phyloP scores from a whole-genome alignment of 257 asterid genomes.

The Penstemon barbatus region DNA sequence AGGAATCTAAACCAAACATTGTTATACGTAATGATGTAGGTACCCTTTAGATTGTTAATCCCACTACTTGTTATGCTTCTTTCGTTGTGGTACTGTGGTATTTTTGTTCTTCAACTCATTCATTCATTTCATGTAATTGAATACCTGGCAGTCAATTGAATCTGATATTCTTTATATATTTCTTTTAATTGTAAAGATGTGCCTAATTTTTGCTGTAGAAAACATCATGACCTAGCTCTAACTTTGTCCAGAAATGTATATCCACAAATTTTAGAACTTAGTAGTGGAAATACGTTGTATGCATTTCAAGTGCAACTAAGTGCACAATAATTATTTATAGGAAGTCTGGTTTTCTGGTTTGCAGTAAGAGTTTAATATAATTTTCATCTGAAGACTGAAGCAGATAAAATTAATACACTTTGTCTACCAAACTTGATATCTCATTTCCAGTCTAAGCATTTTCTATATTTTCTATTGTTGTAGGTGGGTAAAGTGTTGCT shows the following conservation, averaged over 20 bases:
- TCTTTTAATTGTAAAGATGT: neutral
- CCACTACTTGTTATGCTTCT: conserved; percentile 6
- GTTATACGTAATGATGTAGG: conserved; percentile 91
- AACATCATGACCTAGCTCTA: neutral
- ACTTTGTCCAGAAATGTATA: neutral
- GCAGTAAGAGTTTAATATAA: conserved; percentile 3
- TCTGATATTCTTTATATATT: neutral
- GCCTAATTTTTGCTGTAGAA: neutral
- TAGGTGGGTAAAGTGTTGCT: conserved; percentile 87
- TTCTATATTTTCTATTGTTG: conserved; percentile 24
- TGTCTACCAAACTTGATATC: conserved; percentile 8
- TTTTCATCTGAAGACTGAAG: neutral
- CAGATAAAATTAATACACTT: conserved; percentile 8
- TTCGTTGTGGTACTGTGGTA: neutral
- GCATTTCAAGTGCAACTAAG: neutral
- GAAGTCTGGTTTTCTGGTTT: conserved; percentile 27
- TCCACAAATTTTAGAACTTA: conserved; percentile 21
- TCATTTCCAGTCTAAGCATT: conserved; percentile 20
- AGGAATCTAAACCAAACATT: conserved; percentile 87
- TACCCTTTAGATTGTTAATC: conserved; percentile 26
- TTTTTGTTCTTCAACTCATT: neutral
- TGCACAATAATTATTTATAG: conserved; percentile 3
- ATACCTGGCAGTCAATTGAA: conserved; percentile 3
- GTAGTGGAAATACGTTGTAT: neutral
- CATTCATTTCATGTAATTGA: neutral